Evolutionary conservation across 371 early-diverging fungal genomes (phyloP), one percentile per base, ranked within the genome.

Genomic region (Mucor lusitanicus): DNA sequence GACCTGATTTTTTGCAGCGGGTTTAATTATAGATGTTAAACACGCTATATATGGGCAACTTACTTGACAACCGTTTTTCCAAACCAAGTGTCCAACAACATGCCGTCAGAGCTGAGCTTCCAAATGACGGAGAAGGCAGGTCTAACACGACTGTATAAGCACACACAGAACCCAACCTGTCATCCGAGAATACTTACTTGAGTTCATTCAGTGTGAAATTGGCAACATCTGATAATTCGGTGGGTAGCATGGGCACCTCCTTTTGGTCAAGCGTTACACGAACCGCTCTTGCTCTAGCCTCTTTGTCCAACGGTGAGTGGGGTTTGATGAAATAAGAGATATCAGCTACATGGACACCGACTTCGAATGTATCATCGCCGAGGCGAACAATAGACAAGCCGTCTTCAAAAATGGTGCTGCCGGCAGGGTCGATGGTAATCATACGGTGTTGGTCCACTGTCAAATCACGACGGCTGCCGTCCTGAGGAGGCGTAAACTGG

Each of bases 291-390:
- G 92, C 80, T 32, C 86, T 83, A 4, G 99, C 99, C 70, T 97
- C 98, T 62, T 86, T 84, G 78, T 99, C 99, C 77, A 99, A 75
- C 1, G 90, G 87, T 15, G 94, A 91, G 63, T 88, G 88, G 17
- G 89, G 87, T 72, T 88, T 85, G 56, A 99, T 96, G 87, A 98
- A 99, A 77, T 96, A 90, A 8, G 95, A 89, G 12, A 99, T 98
- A 79, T 99, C 99, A 61, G 99, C 97, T 73, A 99, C 98, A 76
- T 99, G 99, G 12, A 97, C 96, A 61, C 97, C 98, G 39, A 98
- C 89, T 75, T 94, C 39, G 27, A 35, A 30, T 17, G 83, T 91
- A 33, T 90, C 92, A 61, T 92, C 88, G 3, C 88, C 88, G 25
- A 90, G 80, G 56, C 82, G 76, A 40, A 83, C 77, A 67, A 89